Evolutionary conservation across 2,329 filamentous ascomycete genomes (phyloP), one percentile per base, ranked within the genome.

Genomic region (Diaporthe sp.): DNA sequence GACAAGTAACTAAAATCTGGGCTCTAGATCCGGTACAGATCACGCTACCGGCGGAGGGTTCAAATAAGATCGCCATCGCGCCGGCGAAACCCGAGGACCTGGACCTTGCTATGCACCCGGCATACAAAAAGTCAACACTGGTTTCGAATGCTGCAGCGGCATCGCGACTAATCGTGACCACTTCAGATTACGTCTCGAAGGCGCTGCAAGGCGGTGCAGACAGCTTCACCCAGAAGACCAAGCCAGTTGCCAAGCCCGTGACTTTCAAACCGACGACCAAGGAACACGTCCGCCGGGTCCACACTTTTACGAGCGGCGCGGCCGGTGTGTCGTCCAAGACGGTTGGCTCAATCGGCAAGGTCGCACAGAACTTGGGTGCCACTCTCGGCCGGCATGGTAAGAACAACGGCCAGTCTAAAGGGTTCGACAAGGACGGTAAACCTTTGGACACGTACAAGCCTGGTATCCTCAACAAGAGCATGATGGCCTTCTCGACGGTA

Each of bases 401-500:
- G 76, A 89, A 85, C 79, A 88, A 88, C 78, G 90, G 89, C 28
- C 83, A 85, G 34, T 83, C 85, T 19, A 91, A 90, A 80, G 92
- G 93, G 1, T 90, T 89, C 75, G 94, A 94, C 76, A 90, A 92
- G 76, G 91, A 96, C 76, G 94, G 94, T 49, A 92, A 92, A 71
- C 88, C 89, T 5, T 82, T 91, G 9, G 87, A 89, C 2, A 84
- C 83, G 25, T 97, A 97, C 86, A 98, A 98, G 85, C 96, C 97
- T 0, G 96, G 97, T 7, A 86, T 99, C 42, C 86, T 99, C 79
- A 99, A 99, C 86, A 98, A 98, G 88, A 95, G 93, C 77, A 88
- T 99, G 87, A 98, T 99, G 87, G 97, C 97, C 0, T 98, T 98
- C 84, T 95, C 94, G 53, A 99, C 97, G 0, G 91, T 99, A 60